Percentiles rank a stretch among this genome's conserved stretches.
Conservation (phyloP, 169 alveolate genomes). For the Plasmodium falciparum region DNA sequence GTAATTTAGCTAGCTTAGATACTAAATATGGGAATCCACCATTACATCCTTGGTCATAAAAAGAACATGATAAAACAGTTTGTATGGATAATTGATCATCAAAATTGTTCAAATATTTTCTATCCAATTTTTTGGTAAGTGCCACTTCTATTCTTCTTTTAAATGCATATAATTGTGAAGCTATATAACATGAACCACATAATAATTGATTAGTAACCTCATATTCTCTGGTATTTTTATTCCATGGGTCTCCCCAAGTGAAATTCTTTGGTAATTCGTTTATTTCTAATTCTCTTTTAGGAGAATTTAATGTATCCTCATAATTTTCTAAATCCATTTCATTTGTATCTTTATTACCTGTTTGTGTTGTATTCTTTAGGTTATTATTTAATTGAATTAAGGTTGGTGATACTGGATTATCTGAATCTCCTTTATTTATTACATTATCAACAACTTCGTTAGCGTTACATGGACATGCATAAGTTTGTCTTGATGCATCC, state of each 20-base stretch:
- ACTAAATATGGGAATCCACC: slow-evolving; percentile 94
- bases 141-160: slow-evolving; percentile 91
- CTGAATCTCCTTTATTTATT: slow-evolving; percentile 14
- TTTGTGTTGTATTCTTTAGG: not conserved
- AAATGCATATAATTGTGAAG: slow-evolving; percentile 89
- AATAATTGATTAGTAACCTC: slow-evolving; percentile 86
- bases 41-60: slow-evolving; percentile 90
- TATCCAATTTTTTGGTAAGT: slow-evolving; percentile 83
- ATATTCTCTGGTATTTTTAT: slow-evolving; percentile 76
- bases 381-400: not conserved
- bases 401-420: slow-evolving; percentile 41
- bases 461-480: slow-evolving; percentile 64
- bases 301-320: slow-evolving; percentile 28
- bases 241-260: slow-evolving; percentile 90
- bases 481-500: slow-evolving; percentile 16
- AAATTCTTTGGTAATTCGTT: slow-evolving; percentile 79
- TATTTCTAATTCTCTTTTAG: slow-evolving; percentile 53
- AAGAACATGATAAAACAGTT: slow-evolving; percentile 74
- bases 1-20: slow-evolving; percentile 88
- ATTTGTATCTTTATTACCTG: not conserved
- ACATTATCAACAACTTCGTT: slow-evolving; percentile 27
- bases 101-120: slow-evolving; percentile 71
- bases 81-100: slow-evolving; percentile 78
- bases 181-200: slow-evolving; percentile 98
- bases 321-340: slow-evolving; percentile 54